Conservation (phyloP, 331 rosid species). For the Arachis monticola region DNA sequence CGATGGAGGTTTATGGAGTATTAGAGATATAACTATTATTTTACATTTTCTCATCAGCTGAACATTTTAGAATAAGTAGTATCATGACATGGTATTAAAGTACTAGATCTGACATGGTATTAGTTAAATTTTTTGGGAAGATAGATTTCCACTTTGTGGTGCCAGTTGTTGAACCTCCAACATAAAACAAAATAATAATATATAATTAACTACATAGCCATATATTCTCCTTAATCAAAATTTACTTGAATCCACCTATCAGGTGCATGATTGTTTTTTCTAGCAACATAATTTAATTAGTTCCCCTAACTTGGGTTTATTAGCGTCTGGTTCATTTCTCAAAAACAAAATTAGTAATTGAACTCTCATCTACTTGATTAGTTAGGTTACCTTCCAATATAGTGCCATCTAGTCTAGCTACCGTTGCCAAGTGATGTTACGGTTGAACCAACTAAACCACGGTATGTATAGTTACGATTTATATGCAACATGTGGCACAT, state of each 20-base stretch:
- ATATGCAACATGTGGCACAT: not conserved
- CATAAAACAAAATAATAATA: not conserved
- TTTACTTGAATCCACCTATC: not conserved
- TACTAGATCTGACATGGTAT: too few species aligned
- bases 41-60: too few species aligned
- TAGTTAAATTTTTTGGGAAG: too few species aligned
- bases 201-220: too few species aligned
- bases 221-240: too few species aligned
- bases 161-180: conserved; percentile 24
- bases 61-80: too few species aligned
- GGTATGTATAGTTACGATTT: not conserved
- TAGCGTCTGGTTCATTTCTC: conserved; percentile 1
- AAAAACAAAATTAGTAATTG: not conserved
- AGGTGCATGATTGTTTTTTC: conserved; percentile 5
- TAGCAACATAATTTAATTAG: conserved; percentile 3
- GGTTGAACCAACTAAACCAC: not conserved
- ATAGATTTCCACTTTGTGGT: not conserved
- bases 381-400: conserved; percentile 11
- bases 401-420: too few species aligned
- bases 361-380: not conserved
- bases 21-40: too few species aligned
- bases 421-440: not conserved
- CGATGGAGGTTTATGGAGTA: too few species aligned
- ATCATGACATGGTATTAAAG: too few species aligned
- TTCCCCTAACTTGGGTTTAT: conserved; percentile 3